Base-by-base conservation (phyloP, 306 rosid genomes). In the Rosa multiflora region DNA sequence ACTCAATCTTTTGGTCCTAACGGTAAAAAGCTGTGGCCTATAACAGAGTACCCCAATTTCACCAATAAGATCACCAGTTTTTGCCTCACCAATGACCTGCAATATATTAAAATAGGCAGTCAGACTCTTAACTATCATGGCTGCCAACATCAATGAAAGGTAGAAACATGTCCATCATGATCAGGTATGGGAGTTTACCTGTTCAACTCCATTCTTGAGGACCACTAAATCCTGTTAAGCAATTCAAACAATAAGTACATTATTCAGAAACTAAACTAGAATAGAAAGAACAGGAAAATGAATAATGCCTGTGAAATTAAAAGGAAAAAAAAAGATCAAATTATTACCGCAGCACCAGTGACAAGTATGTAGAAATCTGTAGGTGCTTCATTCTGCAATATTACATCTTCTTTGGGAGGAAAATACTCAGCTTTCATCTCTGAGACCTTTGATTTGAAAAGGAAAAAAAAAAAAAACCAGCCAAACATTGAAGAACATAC, bases 341-440 rank as follows among this genome's bases (percentile, higher is more conserved):
- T 26, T 75, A 69, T 80, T 91, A 95, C 99, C 97, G 88, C 97
- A 7, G 93, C 90, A 62, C 98, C 99, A 26, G 92, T 89, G 73
- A 91, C 98, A 21, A 93, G 89, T 70, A 96, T 74, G 79, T 96
- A 96, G 82, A 96, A 93, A 75, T 96, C 98, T 51, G 98, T 96
- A 8, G 99, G 98, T 21, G 98, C 96, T 86, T 96, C 99, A 23
- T 93, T 93, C 88, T 96, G 96, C 84, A 96, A 88, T 82, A 96
- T 91, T 42, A 96, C 92, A 79, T 96, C 99, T 83, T 96, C 99
- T 80, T 87, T 96, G 20, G 98, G 99, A 23, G 99, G 99, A 86
- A 96, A 96, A 53, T 93, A 96, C 88, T 96, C 99, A 0, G 99
- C 94, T 82, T 96, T 96, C 99, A 91, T 96, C 91, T 95, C 99